Evolutionary conservation across 805 yeast species (phyloP), one percentile per base, ranked within the genome.

Genomic region (Candida dendrica): DNA sequence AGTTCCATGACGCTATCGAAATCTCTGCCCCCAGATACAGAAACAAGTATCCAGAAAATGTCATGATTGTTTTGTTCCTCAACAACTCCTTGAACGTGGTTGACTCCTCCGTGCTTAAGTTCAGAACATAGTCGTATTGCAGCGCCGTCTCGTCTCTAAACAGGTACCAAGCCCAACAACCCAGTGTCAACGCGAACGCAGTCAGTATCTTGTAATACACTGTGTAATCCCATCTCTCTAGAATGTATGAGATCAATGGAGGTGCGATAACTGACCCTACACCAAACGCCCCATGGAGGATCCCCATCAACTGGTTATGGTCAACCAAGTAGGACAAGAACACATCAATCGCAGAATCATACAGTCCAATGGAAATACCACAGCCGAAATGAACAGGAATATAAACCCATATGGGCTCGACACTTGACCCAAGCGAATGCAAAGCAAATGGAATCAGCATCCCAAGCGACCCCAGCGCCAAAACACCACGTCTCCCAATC

Each of bases 181-280:
- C n/a, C 4, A 34, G 27, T n/a, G 14, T 15, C 15, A 34, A 9
- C 8, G 19, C 17, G 6, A 18, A 6, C 10, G 14, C 7, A 13
- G 11, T 6, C 15, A 34, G 13, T 17, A 34, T 19, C 14, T 24
- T n/a, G 20, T 34, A 34, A n/a, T n/a, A 34, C 14, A 14, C 8
- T 34, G 14, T 18, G 15, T 34, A 34, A 19, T 34, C 29, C 27
- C 27, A 59, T 32, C 48, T 51, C 24, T 55, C 50, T 8, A 60
- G 59, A 41, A 66, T 56, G 39, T 54, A 47, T 0, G 86, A 75
- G 3, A 82, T 80, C 27, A 79, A 55, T 16, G 85, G 70, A 2
- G 95, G 90, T 2, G 87, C 72, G 1, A 79, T 48, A 37, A 85
- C 78, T 1, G 89, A 86, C 3, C 90, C 89, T 3, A 77, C 50